phyloP scores from a whole-genome alignment of 1,284 basidiomycete species.

The Trichosporon faecale region DNA sequence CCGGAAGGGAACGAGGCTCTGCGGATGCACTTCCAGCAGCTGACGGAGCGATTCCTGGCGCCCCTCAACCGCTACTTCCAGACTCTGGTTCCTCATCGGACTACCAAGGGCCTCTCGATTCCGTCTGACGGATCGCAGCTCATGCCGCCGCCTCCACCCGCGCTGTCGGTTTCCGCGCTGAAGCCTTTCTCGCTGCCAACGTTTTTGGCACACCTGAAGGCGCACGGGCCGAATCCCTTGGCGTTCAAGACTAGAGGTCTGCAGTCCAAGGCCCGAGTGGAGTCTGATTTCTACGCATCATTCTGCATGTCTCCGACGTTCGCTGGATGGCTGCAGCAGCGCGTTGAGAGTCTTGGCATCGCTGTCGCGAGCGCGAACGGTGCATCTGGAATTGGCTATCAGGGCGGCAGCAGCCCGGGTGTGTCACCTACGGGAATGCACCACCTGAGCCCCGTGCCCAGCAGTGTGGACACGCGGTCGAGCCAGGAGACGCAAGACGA shows the following conservation, averaged over 20 bases:
- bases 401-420: not conserved
- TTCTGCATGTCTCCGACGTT: conserved; percentile 50
- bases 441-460: not conserved
- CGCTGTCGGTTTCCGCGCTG: conserved; percentile 42
- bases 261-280: conserved; percentile 44
- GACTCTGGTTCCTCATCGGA: conserved; percentile 66
- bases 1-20: conserved; percentile 61
- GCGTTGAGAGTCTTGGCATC: conserved; percentile 39
- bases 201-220: conserved; percentile 78
- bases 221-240: conserved; percentile 67
- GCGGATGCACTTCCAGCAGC: conserved; percentile 77
- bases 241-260: conserved; percentile 61
- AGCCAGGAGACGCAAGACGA: conserved; percentile 94
- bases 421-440: conserved; percentile 4
- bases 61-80: conserved; percentile 92
- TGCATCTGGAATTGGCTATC: not conserved
- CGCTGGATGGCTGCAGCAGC: conserved; percentile 44
- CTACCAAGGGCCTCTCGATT: conserved; percentile 8
- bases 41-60: conserved; percentile 84
- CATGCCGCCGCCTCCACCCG: conserved; percentile 15
- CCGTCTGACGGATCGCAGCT: not conserved
- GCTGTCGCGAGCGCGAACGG: conserved; percentile 29
- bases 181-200: conserved; percentile 74
- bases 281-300: conserved; percentile 50
- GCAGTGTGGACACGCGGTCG: conserved; percentile 60